Conservation (phyloP, 2,329 filamentous ascomycete species). For the Malbranchea zuffiana region DNA sequence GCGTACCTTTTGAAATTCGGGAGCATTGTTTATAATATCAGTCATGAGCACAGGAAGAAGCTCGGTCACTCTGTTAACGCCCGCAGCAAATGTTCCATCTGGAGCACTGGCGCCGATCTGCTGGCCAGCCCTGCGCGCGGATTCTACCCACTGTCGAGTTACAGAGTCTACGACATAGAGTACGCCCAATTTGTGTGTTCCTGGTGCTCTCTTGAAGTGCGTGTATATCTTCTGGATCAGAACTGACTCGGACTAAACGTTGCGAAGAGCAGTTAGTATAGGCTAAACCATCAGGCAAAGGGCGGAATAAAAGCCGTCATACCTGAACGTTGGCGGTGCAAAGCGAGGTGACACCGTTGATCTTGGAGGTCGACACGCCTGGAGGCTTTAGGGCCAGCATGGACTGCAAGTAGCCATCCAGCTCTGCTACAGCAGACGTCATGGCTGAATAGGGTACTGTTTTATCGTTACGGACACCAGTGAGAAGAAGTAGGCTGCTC, state of each 20-base stretch:
- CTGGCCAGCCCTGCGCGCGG: conserved; percentile 78
- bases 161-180: conserved; percentile 99
- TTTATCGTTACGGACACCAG: no score
- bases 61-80: conserved; percentile 93
- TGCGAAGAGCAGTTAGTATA: no score
- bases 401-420: conserved; percentile 81
- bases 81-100: conserved; percentile 88
- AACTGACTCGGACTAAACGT: conserved; percentile 85
- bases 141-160: conserved; percentile 96
- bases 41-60: conserved; percentile 88
- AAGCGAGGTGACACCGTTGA: conserved; percentile 72
- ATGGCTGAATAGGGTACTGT: conserved; percentile 36
- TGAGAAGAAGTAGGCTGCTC: neutral
- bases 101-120: conserved; percentile 66
- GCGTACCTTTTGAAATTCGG: conserved; percentile 95
- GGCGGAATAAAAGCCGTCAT: conserved; percentile 31
- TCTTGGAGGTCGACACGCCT: conserved; percentile 87
- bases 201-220: conserved; percentile 89
- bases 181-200: conserved; percentile 94
- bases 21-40: conserved; percentile 80
- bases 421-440: conserved; percentile 77
- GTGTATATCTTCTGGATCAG: conserved; percentile 95
- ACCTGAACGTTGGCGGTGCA: conserved; percentile 88
- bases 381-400: conserved; percentile 87
- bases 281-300: no score